phyloP scores from a whole-genome alignment of 169 alveolate genomes.

The Plasmodium knowlesi region DNA sequence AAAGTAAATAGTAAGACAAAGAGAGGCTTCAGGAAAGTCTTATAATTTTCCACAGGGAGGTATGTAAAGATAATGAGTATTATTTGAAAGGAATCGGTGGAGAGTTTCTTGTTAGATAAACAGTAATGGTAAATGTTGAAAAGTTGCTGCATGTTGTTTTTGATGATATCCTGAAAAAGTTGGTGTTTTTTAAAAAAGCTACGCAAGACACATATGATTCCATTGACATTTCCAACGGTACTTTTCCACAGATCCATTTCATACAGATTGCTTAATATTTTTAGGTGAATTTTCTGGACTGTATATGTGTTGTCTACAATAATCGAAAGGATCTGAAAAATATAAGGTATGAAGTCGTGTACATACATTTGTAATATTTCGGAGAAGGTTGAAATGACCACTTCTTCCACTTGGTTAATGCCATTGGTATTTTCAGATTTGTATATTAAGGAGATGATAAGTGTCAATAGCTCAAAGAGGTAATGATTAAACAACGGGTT shows the following conservation, averaged over 20 bases:
- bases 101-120: conserved; percentile 85
- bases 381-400: conserved; percentile 79
- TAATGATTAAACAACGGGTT: conserved; percentile 89
- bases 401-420: conserved; percentile 77
- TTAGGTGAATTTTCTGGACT: conserved; percentile 77
- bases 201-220: conserved; percentile 83
- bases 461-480: conserved; percentile 84
- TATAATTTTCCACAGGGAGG: conserved; percentile 82
- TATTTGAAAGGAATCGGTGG: conserved; percentile 84
- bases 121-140: conserved; percentile 88
- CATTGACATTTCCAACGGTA: conserved; percentile 84
- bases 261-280: conserved; percentile 76
- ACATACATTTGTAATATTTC: conserved; percentile 83
- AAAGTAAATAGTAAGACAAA: conserved; percentile 83
- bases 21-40: conserved; percentile 81
- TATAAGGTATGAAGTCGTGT: conserved; percentile 87
- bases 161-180: conserved; percentile 81
- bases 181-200: conserved; percentile 84
- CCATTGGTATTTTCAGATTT: conserved; percentile 24
- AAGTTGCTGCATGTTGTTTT: conserved; percentile 81
- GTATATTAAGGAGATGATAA: conserved; percentile 76
- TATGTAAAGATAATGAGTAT: conserved; percentile 82
- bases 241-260: conserved; percentile 79
- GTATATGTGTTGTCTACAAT: conserved; percentile 57
- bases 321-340: conserved; percentile 78